Base-by-base conservation (phyloP, 495 filamentous ascomycete genomes). In the Aspergillus nidulans region DNA sequence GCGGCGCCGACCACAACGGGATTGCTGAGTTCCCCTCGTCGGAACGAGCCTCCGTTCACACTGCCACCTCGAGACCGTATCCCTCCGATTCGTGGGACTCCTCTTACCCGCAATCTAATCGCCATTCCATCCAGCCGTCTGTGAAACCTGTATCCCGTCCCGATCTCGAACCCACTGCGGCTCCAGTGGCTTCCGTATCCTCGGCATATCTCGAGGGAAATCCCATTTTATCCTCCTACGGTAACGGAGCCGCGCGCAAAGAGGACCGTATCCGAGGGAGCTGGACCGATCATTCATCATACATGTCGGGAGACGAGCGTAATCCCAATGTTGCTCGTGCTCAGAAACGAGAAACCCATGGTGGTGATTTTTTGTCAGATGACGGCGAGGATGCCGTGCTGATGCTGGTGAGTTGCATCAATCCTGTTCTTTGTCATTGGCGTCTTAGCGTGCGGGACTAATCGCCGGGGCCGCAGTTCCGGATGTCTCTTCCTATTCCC, bases 401-500 rank as follows among this genome's bases (percentile, higher is more conserved):
- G 40, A 69, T 76, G 69, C 59, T 76, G 51, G 73, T 76, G 58
- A 57, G 68, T 36, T 40, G 19, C n/a, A 34, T 34, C 30, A 20
- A 19, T 30, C 36, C 6, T 26, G 16, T 23, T 20, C 34, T 40
- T 19, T 20, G 16, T 24, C 24, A 25, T 34, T 23, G 18, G 18
- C 28, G 21, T 3, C 21, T 38, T 36, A 36, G 20, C 36, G 19
- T 54, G 42, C 41, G 46, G 52, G 21, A 51, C 59, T 65, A 56
- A 65, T 57, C 49, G 54, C 44, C 38, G 41, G n/a, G 30, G 30
- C 53, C 36, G 12, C 55, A 81, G 78, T 70, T 78, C 58, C 76
- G 77, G 50, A 69, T 81, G 30, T 79, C 77, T 41, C 41, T 73
- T 19, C 69, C 75, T 3, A 65, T 78, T 18, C 77, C 77, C 8